Evolutionary conservation across 2,329 filamentous ascomycete genomes (phyloP), one percentile per base, ranked within the genome.

Genomic region (Dothideomycetes sp.): DNA sequence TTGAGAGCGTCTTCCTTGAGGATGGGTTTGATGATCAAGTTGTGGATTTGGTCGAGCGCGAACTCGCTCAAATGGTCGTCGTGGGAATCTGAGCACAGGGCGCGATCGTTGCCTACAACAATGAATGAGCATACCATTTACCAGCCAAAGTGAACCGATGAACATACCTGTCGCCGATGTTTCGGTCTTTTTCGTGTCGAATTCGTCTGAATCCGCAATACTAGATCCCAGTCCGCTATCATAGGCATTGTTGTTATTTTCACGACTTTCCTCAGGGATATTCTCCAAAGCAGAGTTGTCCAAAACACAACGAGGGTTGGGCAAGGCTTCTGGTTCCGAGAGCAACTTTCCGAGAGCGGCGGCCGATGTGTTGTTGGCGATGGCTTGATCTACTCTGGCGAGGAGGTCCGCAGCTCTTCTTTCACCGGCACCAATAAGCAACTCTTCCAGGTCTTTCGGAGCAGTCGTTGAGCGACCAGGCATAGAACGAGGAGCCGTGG

Each of bases 191-290:
- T 40, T 40, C n/a, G 12, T 19, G 16, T 40, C 37, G 22, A 40
- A 40, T 40, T 40, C 55, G 47, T 53, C 59, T 59, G 60, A 60
- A 58, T 52, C 40, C 22, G 54, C 74, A 54, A 94, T 71, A 29
- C 87, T 94, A 30, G 85, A 83, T 38, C 88, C 88, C 48, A 95
- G 70, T 40, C 86, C 88, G 59, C 87, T 94, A 65, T 95, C 88
- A 12, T 85, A 91, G 45, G 76, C 75, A 63, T 87, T 81, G 55
- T 78, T 74, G 56, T 79, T 73, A 56, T 77, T 72, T 44, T 71
- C 71, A 34, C 44, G 55, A 59, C 60, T 45, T 61, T 53, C 47
- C 54, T 63, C 58, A 34, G 45, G 13, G 41, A 64, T 64, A 22
- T 48, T 57, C 36, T 57, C 55, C 27, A 63, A 40, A 40, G 51